phyloP scores from a whole-genome alignment of 108 stramenopile species.

The Cylindrotheca closterium region DNA sequence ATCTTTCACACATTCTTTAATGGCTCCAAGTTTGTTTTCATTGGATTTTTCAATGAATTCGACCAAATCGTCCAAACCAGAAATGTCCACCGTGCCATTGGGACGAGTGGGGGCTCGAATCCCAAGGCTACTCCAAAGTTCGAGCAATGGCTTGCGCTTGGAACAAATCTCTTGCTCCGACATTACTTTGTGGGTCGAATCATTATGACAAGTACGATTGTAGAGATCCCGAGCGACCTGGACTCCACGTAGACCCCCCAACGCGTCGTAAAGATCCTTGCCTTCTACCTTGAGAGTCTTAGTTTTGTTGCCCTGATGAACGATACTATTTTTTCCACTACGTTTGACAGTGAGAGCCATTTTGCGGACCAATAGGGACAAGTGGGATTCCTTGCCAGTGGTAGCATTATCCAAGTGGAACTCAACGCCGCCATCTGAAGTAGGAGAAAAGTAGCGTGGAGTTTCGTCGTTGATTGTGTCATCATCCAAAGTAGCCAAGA shows the following conservation, averaged over 20 bases:
- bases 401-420: background rate
- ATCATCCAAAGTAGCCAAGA: background rate
- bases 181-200: background rate
- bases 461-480: background rate
- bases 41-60: constrained; percentile 31
- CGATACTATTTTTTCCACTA: constrained; percentile 11
- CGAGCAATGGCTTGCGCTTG: constrained; percentile 52
- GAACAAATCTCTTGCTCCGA: constrained; percentile 23
- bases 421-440: background rate
- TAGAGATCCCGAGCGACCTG: constrained; percentile 52
- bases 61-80: constrained; percentile 60
- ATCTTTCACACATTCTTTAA: constrained; percentile 29
- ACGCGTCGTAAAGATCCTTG: constrained; percentile 49
- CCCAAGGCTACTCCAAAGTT: constrained; percentile 48
- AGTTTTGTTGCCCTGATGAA: background rate
- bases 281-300: constrained; percentile 35
- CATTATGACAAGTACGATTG: constrained; percentile 36
- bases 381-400: constrained; percentile 1
- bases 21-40: constrained; percentile 22
- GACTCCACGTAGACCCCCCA: constrained; percentile 59
- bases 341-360: constrained; percentile 49
- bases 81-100: constrained; percentile 31
- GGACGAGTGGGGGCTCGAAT: constrained; percentile 20
- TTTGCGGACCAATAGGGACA: constrained; percentile 49
- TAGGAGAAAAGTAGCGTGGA: background rate